Percentiles rank a stretch among this genome's conserved stretches.
These are phyloP conservation scores for Cladobotryum mycophilum DNA, from an alignment of 2,329 filamentous ascomycete species.

Conservation along the genomic window DNA sequence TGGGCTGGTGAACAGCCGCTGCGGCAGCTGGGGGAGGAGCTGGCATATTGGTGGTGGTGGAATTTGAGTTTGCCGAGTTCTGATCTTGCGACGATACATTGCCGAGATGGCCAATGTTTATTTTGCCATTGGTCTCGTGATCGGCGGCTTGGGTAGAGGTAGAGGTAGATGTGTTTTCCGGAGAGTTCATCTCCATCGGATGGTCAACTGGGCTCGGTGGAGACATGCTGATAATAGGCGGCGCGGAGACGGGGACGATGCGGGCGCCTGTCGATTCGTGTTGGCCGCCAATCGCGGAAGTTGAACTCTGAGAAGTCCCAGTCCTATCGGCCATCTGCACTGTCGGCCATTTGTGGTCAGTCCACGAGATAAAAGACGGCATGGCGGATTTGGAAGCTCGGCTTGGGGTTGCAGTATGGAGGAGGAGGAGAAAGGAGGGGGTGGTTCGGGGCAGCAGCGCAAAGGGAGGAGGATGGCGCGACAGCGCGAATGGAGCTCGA, in stretches of 20 bases:
- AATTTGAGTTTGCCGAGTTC: conserved; percentile 19
- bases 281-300: conserved; percentile 32
- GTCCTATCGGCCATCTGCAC: conserved; percentile 48
- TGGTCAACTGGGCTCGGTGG: conserved; percentile 52
- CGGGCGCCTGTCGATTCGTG: conserved; percentile 44
- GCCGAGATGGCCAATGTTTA: conserved; percentile 29
- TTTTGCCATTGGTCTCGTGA: conserved; percentile 32
- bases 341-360: conserved; percentile 27
- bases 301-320: conserved; percentile 43
- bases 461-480: not conserved
- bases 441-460: not conserved
- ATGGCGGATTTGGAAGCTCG: not conserved
- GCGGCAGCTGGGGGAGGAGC: conserved; percentile 52
- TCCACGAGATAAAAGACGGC: conserved; percentile 11
- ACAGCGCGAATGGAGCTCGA: conserved; percentile 2
- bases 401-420: not conserved
- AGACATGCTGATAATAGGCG: conserved; percentile 53
- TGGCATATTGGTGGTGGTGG: conserved; percentile 39
- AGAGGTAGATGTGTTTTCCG: conserved; percentile 37
- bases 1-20: conserved; percentile 81
- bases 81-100: conserved; percentile 35
- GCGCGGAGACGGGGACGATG: conserved; percentile 52
- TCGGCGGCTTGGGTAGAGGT: conserved; percentile 36
- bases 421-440: not conserved
- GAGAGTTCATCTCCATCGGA: conserved; percentile 56